phyloP scores from a whole-genome alignment of 139 green algal genomes.

The Astrephomene gubernaculifera region DNA sequence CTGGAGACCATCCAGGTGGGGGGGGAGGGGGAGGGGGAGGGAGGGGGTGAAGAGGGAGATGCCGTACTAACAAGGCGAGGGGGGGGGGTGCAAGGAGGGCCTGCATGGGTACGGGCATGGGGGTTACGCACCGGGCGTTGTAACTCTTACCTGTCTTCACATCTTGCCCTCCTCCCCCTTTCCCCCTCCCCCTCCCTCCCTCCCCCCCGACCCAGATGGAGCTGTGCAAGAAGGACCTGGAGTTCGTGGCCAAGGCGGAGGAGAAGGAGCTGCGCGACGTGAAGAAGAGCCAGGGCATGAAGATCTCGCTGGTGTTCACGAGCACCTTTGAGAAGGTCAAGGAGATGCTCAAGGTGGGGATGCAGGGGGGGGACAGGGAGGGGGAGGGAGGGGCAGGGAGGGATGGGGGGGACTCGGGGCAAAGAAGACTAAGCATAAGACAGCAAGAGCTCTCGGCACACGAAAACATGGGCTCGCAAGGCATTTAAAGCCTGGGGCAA shows the following conservation, averaged over 20 bases:
- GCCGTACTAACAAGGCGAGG: no score
- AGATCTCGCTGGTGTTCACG: constrained; percentile 50
- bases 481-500: not conserved
- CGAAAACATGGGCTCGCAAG: no score
- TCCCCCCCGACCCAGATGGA: constrained; percentile 35
- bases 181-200: not conserved
- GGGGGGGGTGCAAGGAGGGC: not conserved
- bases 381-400: not conserved
- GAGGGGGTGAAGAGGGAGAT: not conserved
- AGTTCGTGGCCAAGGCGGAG: constrained; percentile 64
- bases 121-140: no score
- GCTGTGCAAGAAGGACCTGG: constrained; percentile 84
- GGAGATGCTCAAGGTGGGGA: constrained; percentile 46
- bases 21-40: not conserved
- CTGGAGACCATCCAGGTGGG: constrained; percentile 91
- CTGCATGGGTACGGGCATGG: not conserved
- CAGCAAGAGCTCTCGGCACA: no score
- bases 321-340: constrained; percentile 52
- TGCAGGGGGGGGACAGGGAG: not conserved
- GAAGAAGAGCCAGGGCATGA: constrained; percentile 83
- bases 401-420: not conserved
- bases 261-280: constrained; percentile 70
- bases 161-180: not conserved
- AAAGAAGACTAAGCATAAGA: no score
- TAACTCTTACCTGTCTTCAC: no score